A percentile compares a stretch with the other conserved stretches of the same genome.
These are phyloP conservation scores for Calocera cornea DNA, from an alignment of 768 basidiomycete species.

Conservation along the genomic window DNA sequence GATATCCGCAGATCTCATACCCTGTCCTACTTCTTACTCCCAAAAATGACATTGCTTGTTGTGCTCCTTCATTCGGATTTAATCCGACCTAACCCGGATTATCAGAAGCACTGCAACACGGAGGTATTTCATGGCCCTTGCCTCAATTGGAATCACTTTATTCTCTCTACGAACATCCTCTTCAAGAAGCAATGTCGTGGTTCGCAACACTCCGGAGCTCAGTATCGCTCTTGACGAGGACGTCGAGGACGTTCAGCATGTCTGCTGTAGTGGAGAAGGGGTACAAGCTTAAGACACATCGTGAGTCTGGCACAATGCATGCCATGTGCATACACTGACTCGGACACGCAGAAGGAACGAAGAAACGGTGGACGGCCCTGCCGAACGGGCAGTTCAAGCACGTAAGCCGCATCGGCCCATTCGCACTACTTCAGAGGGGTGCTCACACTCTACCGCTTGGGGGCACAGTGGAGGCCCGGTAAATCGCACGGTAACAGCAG, in stretches of 20 bases:
- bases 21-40: too few relatives aligned
- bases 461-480: neutral
- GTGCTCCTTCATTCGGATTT: too few relatives aligned
- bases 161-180: neutral
- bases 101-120: neutral
- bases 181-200: neutral
- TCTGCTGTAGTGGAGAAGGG: neutral
- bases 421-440: neutral
- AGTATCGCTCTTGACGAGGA: neutral
- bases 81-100: neutral
- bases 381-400: neutral
- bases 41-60: too few relatives aligned
- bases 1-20: too few relatives aligned
- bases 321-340: neutral
- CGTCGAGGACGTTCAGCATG: neutral
- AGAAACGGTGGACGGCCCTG: neutral
- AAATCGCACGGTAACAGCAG: neutral
- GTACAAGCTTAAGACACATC: slow-evolving; percentile 3
- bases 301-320: neutral
- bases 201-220: neutral
- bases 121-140: neutral
- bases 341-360: neutral
- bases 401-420: neutral
- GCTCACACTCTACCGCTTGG: neutral
- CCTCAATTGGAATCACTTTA: neutral